phyloP scores from a whole-genome alignment of 2,329 filamentous ascomycete species.

The Talaromyces sp. region DNA sequence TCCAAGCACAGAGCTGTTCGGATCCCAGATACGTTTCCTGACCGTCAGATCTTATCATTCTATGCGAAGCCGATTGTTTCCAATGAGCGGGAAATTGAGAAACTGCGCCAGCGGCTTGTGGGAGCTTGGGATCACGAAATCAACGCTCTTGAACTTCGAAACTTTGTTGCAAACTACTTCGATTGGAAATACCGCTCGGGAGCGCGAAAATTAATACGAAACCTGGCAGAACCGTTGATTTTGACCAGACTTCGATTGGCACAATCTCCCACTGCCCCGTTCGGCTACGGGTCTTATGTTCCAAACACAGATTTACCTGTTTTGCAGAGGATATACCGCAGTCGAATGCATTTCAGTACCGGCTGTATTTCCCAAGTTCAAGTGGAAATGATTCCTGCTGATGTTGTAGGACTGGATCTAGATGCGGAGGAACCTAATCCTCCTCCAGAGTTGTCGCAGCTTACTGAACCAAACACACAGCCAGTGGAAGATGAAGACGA shows the following conservation, averaged over 20 bases:
- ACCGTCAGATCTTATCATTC: conserved; percentile 73
- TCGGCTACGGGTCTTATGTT: conserved; percentile 30
- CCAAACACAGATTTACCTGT: conserved; percentile 53
- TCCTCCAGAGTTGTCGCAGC: conserved; percentile 33
- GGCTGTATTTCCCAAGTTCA: conserved; percentile 76
- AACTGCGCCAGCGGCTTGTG: conserved; percentile 53
- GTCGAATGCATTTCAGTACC: conserved; percentile 68
- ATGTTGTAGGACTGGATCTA: conserved; percentile 76
- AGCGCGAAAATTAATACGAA: conserved; percentile 79
- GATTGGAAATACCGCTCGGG: conserved; percentile 79
- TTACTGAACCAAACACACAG: conserved; percentile 29
- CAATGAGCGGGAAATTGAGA: conserved; percentile 54
- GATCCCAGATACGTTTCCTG: conserved; percentile 80
- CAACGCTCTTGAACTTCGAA: conserved; percentile 65
- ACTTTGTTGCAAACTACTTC: conserved; percentile 75
- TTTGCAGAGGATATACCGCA: conserved; percentile 66
- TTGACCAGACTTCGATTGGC: conserved; percentile 53
- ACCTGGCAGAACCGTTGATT: conserved; percentile 76
- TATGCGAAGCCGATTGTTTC: conserved; percentile 89
- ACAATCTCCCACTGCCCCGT: conserved; percentile 38
- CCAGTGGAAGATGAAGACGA: conserved; percentile 34
- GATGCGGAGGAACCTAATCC: conserved; percentile 67
- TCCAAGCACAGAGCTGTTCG: conserved; percentile 69
- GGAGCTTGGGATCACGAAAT: conserved; percentile 61
- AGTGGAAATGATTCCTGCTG: conserved; percentile 71